phyloP scores from a whole-genome alignment of 169 alveolate genomes.

The Plasmodium gonderi region DNA sequence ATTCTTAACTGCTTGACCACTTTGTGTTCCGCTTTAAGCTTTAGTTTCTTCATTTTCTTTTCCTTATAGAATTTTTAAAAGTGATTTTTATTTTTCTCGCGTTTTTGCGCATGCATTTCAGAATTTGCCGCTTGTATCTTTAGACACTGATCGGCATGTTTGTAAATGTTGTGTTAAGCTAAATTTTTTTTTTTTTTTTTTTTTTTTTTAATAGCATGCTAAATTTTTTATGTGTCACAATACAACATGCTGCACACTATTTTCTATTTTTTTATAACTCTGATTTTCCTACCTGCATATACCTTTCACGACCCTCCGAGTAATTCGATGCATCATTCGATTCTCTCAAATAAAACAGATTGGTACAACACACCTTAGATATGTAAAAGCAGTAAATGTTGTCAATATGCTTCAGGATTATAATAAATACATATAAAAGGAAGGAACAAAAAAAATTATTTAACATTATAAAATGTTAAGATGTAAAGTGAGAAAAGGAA shows the following conservation, averaged over 20 bases:
- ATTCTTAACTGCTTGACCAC: constrained; percentile 68
- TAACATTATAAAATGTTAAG: constrained; percentile 41
- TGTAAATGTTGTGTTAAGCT: background rate
- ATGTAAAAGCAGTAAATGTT: constrained; percentile 47
- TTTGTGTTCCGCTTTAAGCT: constrained; percentile 42
- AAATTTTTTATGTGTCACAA: background rate
- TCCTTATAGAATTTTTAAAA: constrained; percentile 29
- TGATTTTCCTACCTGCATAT: constrained; percentile 24
- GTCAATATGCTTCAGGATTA: background rate
- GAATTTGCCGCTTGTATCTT: background rate
- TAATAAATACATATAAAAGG: constrained; percentile 3
- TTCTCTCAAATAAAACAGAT: constrained; percentile 39
- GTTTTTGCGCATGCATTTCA: background rate
- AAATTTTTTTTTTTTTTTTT: background rate
- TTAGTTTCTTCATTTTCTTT: constrained; percentile 67
- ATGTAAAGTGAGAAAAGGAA: background rate
- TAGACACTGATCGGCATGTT: background rate
- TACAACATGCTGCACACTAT: too few species aligned
- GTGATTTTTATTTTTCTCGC: background rate
- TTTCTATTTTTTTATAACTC: too few species aligned
- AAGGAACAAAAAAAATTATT: constrained; percentile 2
- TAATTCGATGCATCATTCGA: constrained; percentile 20
- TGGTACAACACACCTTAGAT: constrained; percentile 3
- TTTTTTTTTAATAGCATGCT: background rate
- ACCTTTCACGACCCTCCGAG: constrained; percentile 66